phyloP scores from a whole-genome alignment of 495 filamentous ascomycete species.

The Usnea hakonensis region DNA sequence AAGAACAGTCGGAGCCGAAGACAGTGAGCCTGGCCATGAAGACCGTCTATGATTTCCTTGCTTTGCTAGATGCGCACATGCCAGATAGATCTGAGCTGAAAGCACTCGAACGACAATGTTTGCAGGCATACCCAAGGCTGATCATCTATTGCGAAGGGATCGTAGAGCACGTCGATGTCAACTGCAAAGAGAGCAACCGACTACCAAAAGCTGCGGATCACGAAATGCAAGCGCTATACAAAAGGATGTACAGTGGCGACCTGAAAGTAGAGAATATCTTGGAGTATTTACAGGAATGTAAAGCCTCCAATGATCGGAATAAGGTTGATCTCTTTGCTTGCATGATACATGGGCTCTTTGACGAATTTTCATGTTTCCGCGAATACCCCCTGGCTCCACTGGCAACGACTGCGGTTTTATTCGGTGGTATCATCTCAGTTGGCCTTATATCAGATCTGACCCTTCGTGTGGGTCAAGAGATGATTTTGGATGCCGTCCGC shows the following conservation, averaged over 20 bases:
- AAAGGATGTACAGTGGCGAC: constrained; percentile 89
- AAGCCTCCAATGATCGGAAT: constrained; percentile 68
- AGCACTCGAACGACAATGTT: constrained; percentile 71
- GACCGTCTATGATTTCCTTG: constrained; percentile 74
- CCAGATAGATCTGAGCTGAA: constrained; percentile 46
- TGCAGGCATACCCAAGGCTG: constrained; percentile 87
- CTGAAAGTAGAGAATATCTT: constrained; percentile 73
- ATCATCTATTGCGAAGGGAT: constrained; percentile 93
- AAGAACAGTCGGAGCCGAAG: constrained; percentile 49
- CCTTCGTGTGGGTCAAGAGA: constrained; percentile 81
- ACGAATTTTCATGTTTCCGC: constrained; percentile 91
- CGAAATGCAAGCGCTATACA: constrained; percentile 94
- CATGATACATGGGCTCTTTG: constrained; percentile 97
- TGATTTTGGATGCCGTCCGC: constrained; percentile 91
- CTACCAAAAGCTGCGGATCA: constrained; percentile 70
- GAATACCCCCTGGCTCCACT: constrained; percentile 91
- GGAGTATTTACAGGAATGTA: constrained; percentile 71
- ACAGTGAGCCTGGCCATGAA: constrained; percentile 72
- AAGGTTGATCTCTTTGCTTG: constrained; percentile 94
- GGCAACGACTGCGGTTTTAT: constrained; percentile 90
- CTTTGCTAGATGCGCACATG: constrained; percentile 63
- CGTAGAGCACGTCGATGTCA: constrained; percentile 81
- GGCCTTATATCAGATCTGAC: constrained; percentile 83
- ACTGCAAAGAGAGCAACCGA: constrained; percentile 69
- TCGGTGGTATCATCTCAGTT: constrained; percentile 92